Base-by-base conservation (phyloP, 208 protist genomes). In the Phytomonas serpens region DNA sequence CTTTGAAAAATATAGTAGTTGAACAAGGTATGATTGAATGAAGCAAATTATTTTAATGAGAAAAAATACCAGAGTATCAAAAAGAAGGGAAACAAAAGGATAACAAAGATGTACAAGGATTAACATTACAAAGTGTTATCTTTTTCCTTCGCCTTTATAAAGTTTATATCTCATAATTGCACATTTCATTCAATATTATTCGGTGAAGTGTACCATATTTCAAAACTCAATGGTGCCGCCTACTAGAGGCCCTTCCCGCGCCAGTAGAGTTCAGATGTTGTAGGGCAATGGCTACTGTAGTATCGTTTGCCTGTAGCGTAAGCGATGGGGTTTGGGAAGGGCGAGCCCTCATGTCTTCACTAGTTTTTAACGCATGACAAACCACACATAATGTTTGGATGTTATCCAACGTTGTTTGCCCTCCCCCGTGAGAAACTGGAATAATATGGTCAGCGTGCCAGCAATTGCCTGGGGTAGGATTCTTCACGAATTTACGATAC, bases 401-500 rank as follows among this genome's bases (percentile, higher is more conserved):
- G 71, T 95, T 95, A 34, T 83, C 80, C 16, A 93, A 76, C 33
- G 67, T 73, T 14, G 86, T 74, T 68, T 87, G 72, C 13, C 89
- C 89, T 16, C 86, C 89, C 6, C 89, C 89, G 29, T 80, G 76
- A 65, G 67, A 74, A 29, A 95, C 89, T 2, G 89, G 84, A 3
- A 88, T 72, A 9, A 95, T 76, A 68, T 95, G 89, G 74, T 95
- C 89, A 0, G 85, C 89, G 51, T 95, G 85, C 89, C 89, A 95
- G 27, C 81, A 77, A 70, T 87, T 84, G n/a, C 89, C 89, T 40
- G 85, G 72, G 40, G 83, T 69, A 11, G 87, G 89, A 66, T 81
- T 75, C 23, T 77, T 69, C 63, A 95, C 38, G 19, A 90, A 69
- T 34, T 73, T 71, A 34, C 76, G 79, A 69, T 76, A 82, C 16